Percentiles rank a stretch among this genome's conserved stretches.
Evolutionary conservation across 371 early-diverging fungal genomes (phyloP).

Genomic region (Saksenaea oblongispora): DNA sequence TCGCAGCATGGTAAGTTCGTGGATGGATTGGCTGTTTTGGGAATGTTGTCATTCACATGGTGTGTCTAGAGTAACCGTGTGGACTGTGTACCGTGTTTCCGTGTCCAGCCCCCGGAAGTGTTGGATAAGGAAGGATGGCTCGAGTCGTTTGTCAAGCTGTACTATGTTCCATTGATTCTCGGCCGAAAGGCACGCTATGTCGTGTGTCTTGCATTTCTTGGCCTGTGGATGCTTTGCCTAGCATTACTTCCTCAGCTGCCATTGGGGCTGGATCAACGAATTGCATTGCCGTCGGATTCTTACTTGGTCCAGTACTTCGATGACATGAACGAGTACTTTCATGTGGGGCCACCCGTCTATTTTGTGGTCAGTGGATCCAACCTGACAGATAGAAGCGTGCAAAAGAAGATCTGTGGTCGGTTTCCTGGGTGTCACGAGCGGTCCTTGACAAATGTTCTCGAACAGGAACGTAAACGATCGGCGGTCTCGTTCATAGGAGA

Average conservation of each 20-base stretch:
- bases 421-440: constrained; percentile 58
- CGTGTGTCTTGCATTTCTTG: constrained; percentile 56
- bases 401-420: constrained; percentile 66
- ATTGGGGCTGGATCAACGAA: constrained; percentile 70
- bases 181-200: constrained; percentile 48
- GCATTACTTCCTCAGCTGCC: constrained; percentile 57
- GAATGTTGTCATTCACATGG: not conserved
- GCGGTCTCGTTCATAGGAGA: constrained; percentile 67
- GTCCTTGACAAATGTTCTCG: constrained; percentile 66
- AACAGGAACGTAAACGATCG: constrained; percentile 70
- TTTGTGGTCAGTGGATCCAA: constrained; percentile 68
- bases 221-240: constrained; percentile 53
- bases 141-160: constrained; percentile 45
- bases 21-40: not conserved
- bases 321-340: constrained; percentile 64
- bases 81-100: constrained; percentile 70
- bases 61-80: constrained; percentile 49
- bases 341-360: constrained; percentile 77
- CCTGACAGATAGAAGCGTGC: constrained; percentile 48
- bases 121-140: constrained; percentile 58
- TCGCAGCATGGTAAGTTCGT: constrained; percentile 43
- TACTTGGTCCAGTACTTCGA: constrained; percentile 75
- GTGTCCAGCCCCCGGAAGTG: constrained; percentile 52
- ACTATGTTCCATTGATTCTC: constrained; percentile 63
- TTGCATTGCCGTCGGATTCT: constrained; percentile 72